phyloP scores from a whole-genome alignment of 768 basidiomycete species.

The Mycena floridula region DNA sequence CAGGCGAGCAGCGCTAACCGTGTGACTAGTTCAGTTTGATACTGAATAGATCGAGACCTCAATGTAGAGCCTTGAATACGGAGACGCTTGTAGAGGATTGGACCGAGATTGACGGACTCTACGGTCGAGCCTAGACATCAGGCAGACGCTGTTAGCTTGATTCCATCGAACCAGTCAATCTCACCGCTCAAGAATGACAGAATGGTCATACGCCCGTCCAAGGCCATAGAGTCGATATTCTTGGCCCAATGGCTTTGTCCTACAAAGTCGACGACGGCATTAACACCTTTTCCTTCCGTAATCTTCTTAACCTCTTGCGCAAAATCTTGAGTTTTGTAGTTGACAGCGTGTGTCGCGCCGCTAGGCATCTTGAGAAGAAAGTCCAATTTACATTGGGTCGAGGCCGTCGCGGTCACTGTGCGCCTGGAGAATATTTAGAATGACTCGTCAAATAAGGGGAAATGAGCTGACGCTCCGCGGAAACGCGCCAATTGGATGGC shows the following conservation, averaged over 20 bases:
- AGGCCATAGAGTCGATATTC: conserved; percentile 63
- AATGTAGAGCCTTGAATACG: conserved; percentile 87
- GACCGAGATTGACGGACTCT: conserved; percentile 47
- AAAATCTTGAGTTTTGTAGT: conserved; percentile 85
- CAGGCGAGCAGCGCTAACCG: conserved; percentile 27
- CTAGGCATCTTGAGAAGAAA: conserved; percentile 63
- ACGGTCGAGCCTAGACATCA: conserved; percentile 41
- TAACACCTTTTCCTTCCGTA: conserved; percentile 66
- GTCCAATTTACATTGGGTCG: conserved; percentile 74
- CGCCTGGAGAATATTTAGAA: conserved; percentile 30
- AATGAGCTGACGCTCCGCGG: conserved; percentile 58
- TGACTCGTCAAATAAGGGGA: conserved; percentile 2
- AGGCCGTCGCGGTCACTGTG: conserved; percentile 81
- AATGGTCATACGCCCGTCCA: conserved; percentile 72
- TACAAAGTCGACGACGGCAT: conserved; percentile 84
- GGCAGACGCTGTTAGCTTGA: no score
- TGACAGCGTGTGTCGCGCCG: conserved; percentile 70
- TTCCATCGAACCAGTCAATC: no score
- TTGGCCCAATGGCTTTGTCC: conserved; percentile 68
- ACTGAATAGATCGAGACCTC: conserved; percentile 64
- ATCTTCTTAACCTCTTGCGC: conserved; percentile 61
- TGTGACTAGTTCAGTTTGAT: conserved; percentile 68
- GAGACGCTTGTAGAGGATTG: conserved; percentile 78
- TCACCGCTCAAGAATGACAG: conserved; percentile 63
- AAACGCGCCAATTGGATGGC: conserved; percentile 81